phyloP scores from a whole-genome alignment of 164 flowering plant genomes.

The Sextonia rubra region DNA sequence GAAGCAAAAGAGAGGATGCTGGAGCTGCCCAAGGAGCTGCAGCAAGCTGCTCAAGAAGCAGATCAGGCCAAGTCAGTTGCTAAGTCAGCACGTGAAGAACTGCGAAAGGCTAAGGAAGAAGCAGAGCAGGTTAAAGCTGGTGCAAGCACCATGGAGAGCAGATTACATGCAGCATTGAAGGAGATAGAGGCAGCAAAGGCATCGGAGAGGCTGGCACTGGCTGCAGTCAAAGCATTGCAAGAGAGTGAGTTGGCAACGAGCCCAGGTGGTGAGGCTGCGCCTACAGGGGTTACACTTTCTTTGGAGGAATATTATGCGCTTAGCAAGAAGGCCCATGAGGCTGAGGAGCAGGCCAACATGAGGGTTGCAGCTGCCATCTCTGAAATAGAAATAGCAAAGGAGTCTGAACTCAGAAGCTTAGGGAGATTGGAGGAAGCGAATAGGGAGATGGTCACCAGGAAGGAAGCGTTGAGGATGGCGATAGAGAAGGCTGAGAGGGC shows the following conservation, averaged over 20 bases:
- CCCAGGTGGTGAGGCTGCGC: slow-evolving; percentile 32
- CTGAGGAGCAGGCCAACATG: slow-evolving; percentile 73
- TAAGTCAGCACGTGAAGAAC: slow-evolving; percentile 51
- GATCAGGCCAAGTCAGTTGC: slow-evolving; percentile 61
- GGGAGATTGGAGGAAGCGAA: slow-evolving; percentile 59
- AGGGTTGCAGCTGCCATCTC: slow-evolving; percentile 63
- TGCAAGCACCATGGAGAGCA: slow-evolving; percentile 57
- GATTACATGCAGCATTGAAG: slow-evolving; percentile 65
- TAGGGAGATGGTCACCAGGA: slow-evolving; percentile 42
- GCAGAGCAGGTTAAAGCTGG: slow-evolving; percentile 77
- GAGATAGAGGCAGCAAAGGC: slow-evolving; percentile 93
- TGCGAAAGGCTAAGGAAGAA: slow-evolving; percentile 64
- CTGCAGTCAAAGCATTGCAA: slow-evolving; percentile 73
- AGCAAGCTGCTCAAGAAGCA: slow-evolving; percentile 67
- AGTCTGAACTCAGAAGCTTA: slow-evolving; percentile 53
- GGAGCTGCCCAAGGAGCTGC: slow-evolving; percentile 72
- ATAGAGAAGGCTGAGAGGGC: slow-evolving; percentile 74
- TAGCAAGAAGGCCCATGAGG: slow-evolving; percentile 79
- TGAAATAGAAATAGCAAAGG: slow-evolving; percentile 72
- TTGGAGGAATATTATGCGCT: slow-evolving; percentile 75
- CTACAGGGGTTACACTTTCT: slow-evolving; percentile 60
- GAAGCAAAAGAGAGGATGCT: slow-evolving; percentile 69
- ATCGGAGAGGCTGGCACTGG: slow-evolving; percentile 72
- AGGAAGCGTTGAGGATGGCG: slow-evolving; percentile 51
- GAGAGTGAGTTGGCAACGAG: slow-evolving; percentile 59